Base-by-base conservation (phyloP, 768 basidiomycete species). In the Auricularia cornea region DNA sequence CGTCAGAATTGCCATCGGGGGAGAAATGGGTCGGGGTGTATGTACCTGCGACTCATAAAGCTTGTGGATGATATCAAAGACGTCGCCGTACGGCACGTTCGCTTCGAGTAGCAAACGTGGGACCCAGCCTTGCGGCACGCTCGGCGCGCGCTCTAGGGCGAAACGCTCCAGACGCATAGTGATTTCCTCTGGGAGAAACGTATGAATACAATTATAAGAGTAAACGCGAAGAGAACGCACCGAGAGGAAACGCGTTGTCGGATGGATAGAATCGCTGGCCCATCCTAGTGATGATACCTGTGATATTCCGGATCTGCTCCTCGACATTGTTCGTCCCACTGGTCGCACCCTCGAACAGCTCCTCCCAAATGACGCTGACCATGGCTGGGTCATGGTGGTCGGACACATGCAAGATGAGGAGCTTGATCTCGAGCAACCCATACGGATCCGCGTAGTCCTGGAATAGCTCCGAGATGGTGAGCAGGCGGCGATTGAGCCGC, bases 331-430 rank as follows among this genome's bases (percentile, higher is more conserved):
- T 63, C 3, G 52, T 67, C 35, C 35, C 10, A 14, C 16, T 14
- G 83, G 64, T 72, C 91, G 94, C 84, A 65, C 89, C 85, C 59
- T 90, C 85, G 65, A 97, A 84, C 67, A 98, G 86, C 66, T 84
- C 85, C 67, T 88, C 87, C 96, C 96, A 98, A 18, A 95, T 93
- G 3, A 89, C 85, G 62, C 84, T 81, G 20, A 93, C 86, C 35
- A 96, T 76, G 56, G 80, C 83, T 63, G 92, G 88, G 67, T 98
- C 93, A 3, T 87, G 86, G 71, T 96, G 93, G 72, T 95, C 94
- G 8, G 96, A 95, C 6, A 96, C 90, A 72, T 97, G 90, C 62
- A 98, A 80, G 71, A 96, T 94, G 30, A 97, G 81, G 5, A 99
- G 80, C 71, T 94, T 92, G 72, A 92, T 85, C 41, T 86, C 80